Evolutionary conservation across 306 rosid species (phyloP).

Genomic region (Mimosa pudica): DNA sequence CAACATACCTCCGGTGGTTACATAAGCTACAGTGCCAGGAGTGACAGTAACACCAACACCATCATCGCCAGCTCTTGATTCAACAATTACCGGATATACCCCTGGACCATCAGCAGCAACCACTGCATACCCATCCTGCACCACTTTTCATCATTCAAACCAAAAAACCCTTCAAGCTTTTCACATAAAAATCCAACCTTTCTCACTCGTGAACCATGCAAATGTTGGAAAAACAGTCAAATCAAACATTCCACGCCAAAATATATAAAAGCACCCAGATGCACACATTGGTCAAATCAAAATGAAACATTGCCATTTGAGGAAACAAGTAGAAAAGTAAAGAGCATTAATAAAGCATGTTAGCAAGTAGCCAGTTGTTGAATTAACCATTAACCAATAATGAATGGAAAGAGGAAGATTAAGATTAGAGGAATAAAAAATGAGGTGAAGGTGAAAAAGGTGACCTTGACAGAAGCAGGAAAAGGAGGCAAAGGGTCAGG

Average conservation of each 20-base stretch:
- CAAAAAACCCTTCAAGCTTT: neutral
- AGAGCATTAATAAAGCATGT: no score
- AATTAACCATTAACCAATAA: neutral
- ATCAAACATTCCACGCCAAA: neutral
- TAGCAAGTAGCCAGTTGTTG: neutral
- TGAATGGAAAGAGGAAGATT: no score
- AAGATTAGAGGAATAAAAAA: neutral
- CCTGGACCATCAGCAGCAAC: slow-evolving; percentile 90
- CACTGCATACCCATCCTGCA: slow-evolving; percentile 93
- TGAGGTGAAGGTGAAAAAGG: neutral
- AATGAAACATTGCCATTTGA: no score
- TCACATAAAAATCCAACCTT: neutral
- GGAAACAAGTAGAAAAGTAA: no score
- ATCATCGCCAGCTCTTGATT: slow-evolving; percentile 82
- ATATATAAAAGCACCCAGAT: neutral
- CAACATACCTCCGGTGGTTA: slow-evolving; percentile 81
- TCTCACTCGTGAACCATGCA: neutral
- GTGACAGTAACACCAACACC: slow-evolving; percentile 61
- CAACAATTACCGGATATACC: slow-evolving; percentile 70
- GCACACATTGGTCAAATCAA: no score
- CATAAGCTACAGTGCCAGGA: slow-evolving; percentile 80
- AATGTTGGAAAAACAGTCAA: neutral
- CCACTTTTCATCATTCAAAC: neutral
- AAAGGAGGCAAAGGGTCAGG: slow-evolving; percentile 80
- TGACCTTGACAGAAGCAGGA: slow-evolving; percentile 79